Percentiles rank a stretch among this genome's conserved stretches.
phyloP scores from a whole-genome alignment of 179 eudicot genomes.

The Beta corolliflora region DNA sequence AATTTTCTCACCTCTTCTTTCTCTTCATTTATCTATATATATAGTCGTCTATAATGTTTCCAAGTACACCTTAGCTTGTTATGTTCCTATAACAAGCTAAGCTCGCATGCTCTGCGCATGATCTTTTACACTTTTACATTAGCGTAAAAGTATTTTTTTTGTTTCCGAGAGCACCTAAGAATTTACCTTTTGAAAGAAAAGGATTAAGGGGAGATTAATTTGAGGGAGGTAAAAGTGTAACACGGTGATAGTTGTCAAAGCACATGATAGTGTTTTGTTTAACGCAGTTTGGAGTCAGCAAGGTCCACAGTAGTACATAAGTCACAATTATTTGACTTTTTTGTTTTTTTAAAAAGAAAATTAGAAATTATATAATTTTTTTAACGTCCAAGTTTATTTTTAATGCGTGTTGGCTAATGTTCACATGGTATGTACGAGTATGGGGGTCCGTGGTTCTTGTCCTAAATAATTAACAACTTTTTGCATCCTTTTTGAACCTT shows the following conservation, averaged over 20 bases:
- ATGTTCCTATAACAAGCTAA: too few relatives aligned
- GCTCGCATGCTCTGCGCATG: too few relatives aligned
- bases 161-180: too few relatives aligned
- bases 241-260: slow-evolving; percentile 39
- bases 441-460: slow-evolving; percentile 32
- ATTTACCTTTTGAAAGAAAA: neutral
- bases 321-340: slow-evolving; percentile 28
- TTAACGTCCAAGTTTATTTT: neutral
- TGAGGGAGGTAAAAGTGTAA: neutral
- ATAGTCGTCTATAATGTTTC: neutral
- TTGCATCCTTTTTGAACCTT: slow-evolving; percentile 3
- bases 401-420: slow-evolving; percentile 8
- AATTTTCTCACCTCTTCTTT: neutral
- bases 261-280: slow-evolving; percentile 37
- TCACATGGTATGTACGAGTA: slow-evolving; percentile 42
- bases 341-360: neutral
- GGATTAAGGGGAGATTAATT: neutral
- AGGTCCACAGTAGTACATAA: slow-evolving; percentile 30
- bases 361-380: neutral
- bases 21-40: too few relatives aligned
- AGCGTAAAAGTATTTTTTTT: too few relatives aligned
- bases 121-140: too few relatives aligned
- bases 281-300: slow-evolving; percentile 31
- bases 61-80: too few relatives aligned
- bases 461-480: slow-evolving; percentile 21